phyloP scores from a whole-genome alignment of 169 alveolate genomes.

The Plasmodium blacklocki region DNA sequence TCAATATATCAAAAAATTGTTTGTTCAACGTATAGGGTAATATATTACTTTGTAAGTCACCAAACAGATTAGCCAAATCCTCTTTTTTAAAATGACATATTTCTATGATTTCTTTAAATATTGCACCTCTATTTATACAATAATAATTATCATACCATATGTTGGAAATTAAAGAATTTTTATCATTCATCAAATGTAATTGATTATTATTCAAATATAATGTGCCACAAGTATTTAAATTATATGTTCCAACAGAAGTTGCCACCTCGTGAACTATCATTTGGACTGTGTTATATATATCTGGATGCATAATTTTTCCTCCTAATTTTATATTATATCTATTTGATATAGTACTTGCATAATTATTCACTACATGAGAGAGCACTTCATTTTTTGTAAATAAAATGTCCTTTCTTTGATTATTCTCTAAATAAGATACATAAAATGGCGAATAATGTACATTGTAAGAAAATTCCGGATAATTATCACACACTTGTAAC shows the following conservation, averaged over 20 bases:
- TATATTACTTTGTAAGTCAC: conserved; percentile 15
- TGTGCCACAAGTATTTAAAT: conserved; percentile 19
- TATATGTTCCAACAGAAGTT: conserved; percentile 23
- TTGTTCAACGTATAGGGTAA: conserved; percentile 42
- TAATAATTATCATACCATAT: conserved; percentile 29
- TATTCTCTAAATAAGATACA: conserved; percentile 62
- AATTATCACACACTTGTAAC: conserved; percentile 14
- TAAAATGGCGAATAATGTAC: conserved; percentile 21
- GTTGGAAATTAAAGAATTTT: conserved; percentile 31
- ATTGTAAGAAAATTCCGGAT: conserved; percentile 18
- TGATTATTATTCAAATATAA: conserved; percentile 32
- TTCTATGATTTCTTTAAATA: conserved; percentile 21
- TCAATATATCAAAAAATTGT: conserved; percentile 10
- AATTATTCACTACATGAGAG: conserved; percentile 11
- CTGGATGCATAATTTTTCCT: conserved; percentile 43
- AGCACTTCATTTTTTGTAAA: conserved; percentile 26
- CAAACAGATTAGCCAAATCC: conserved; percentile 28
- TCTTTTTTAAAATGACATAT: conserved; percentile 36
- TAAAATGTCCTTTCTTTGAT: conserved; percentile 62
- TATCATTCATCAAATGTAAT: conserved; percentile 34
- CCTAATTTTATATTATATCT: conserved; percentile 24
- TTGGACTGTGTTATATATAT: conserved; percentile 24
- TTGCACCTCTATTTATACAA: conserved; percentile 37
- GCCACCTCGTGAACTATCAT: conserved; percentile 39
- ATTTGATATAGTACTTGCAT: conserved; percentile 5